Percentiles rank a stretch among this genome's conserved stretches.
Evolutionary conservation across 202 grass and related monocot genomes (phyloP).

Genomic region (Brachypodium distachyon): DNA sequence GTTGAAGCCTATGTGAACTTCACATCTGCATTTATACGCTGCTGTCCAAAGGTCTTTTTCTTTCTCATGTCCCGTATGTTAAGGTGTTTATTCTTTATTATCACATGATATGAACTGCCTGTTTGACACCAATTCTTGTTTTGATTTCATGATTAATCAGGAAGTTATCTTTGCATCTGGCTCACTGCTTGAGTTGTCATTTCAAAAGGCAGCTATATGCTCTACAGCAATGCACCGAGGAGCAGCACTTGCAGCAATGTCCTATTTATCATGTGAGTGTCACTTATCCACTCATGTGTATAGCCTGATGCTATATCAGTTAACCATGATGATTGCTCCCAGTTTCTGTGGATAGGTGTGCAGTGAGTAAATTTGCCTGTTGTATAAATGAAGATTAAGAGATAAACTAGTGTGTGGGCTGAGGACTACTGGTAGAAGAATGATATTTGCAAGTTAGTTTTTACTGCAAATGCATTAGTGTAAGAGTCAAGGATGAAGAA

Average conservation of each 20-base stretch:
- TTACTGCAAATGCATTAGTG: not conserved
- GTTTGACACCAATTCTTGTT: slow-evolving; percentile 7
- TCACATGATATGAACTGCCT: not conserved
- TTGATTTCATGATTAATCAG: slow-evolving; percentile 34
- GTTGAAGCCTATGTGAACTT: slow-evolving; percentile 85
- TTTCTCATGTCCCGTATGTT: not conserved
- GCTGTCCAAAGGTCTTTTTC: slow-evolving; percentile 77
- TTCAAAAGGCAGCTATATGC: slow-evolving; percentile 88
- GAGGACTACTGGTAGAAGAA: not conserved
- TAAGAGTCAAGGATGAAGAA: not conserved
- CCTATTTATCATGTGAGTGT: slow-evolving; percentile 85
- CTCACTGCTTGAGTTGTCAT: slow-evolving; percentile 70
- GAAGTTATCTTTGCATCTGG: slow-evolving; percentile 63
- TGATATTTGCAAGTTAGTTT: not conserved
- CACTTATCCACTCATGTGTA: slow-evolving; percentile 13
- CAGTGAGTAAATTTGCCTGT: not conserved
- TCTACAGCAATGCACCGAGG: slow-evolving; percentile 89
- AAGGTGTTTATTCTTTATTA: slow-evolving; percentile 4
- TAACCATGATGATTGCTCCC: not conserved
- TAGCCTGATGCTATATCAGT: slow-evolving; percentile 2
- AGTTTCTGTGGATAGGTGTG: not conserved
- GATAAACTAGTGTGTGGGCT: not conserved
- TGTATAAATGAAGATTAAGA: not conserved
- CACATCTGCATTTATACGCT: slow-evolving; percentile 71
- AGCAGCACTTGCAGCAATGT: slow-evolving; percentile 85